Evolutionary conservation across 1,139 yeast genomes (phyloP), one percentile per base, ranked within the genome.

Genomic region (Hemisphaericaspora xylofermentans): DNA sequence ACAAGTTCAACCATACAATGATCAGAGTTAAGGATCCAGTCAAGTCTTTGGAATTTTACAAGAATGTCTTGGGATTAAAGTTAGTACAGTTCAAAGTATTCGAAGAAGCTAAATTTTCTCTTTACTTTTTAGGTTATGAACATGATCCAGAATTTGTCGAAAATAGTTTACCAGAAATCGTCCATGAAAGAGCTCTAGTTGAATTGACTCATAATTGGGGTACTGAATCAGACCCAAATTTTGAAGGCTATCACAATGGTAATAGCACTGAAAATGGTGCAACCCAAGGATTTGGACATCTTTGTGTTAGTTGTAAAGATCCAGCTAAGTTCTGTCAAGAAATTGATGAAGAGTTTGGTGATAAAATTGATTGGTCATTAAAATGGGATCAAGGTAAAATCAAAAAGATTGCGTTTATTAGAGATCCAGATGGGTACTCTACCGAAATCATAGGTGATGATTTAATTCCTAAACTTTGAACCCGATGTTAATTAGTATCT

Each of bases 191-290:
- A 60, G 84, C 93, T 19, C 63, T 93, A 8, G 64, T 93, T 40
- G 98, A 93, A 65, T 73, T 93, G 58, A 91, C 98, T 36, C 94
- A 88, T 68, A 93, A 93, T 66, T 89, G 88, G 83, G 98, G 98
- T 22, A 87, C 98, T 14, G 98, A 93, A 60, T 58, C 68, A 21
- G 96, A 91, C 48, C 72, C 76, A 10, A 73, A 74, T 12, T 87
- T 88, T 66, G 61, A 70, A 41, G 77, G 76, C 28, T 93, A 93
- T 65, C 95, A 91, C 63, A 86, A 82, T 51, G 95, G 96, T 43
- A 88, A 89, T 61, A 56, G 67, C 36, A 68, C 74, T 27, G 75
- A 64, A 33, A 60, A 67, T 42, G 82, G 82, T 16, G 74, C 80
- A 33, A 82, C 84, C 14, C 83, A 78, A 56, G 98, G 98, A 13